Evolutionary conservation across 768 basidiomycete species (phyloP), one percentile per base, ranked within the genome.

Genomic region (Lepiota brunneoincarnata): DNA sequence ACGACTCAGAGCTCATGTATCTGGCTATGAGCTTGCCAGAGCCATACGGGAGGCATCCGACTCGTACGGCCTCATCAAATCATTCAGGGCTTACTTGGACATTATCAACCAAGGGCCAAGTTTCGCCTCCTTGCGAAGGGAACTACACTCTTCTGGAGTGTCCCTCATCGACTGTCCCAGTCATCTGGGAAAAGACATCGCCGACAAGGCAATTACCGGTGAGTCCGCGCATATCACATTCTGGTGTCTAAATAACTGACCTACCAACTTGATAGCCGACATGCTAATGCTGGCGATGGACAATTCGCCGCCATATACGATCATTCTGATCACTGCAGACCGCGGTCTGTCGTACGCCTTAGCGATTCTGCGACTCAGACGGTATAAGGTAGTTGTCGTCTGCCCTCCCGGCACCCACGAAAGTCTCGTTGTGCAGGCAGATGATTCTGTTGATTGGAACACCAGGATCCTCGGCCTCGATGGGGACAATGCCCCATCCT

Each of bases 321-420:
- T 87, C 59, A 65, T 87, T 35, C 68, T 90, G 28, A 83, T 89
- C 58, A 78, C 86, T 0, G 82, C 80, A 11, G 85, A 89, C 64
- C 75, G 82, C 36, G 85, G 87, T 63, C 80, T 86, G 57, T 78
- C 79, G 2, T 87, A 85, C 61, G 79, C 80, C 15, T 64, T 86
- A 38, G 80, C 86, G 2, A 71, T 72, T 34, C 69, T 88, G 34
- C 77, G 80, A 23, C 72, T 81, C 52, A 75, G 83, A 55, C 68
- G 69, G 39, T 83, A 81, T 62, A 67, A 70, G 21, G 75, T 86
- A 23, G 68, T 85, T 45, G 59, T 86, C 18, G 67, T 87, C 37
- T 73, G 74, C 15, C 73, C 70, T 21, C 67, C 69, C 11, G 66
- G 66, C 6, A 62, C 70, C 1, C 75, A 80, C 38, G 61, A 66